Percentiles rank a stretch among this genome's conserved stretches.
Evolutionary conservation across 441 rosid species (phyloP).

Genomic region (Lepidium campestre): DNA sequence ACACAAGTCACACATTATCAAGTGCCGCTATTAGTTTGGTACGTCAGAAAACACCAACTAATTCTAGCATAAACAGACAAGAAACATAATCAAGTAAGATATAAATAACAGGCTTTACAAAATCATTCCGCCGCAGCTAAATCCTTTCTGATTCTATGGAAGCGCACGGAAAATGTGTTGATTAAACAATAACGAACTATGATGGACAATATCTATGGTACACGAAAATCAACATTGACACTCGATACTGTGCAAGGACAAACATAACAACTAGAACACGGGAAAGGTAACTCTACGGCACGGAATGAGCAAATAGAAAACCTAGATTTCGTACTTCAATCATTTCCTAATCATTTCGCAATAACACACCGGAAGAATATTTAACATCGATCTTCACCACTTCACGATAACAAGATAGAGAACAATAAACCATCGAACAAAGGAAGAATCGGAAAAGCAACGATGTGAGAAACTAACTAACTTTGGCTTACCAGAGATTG

Average conservation of each 20-base stretch:
- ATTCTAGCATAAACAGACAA: neutral
- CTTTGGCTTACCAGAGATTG: conserved; percentile 25
- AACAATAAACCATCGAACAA: conserved; percentile 12
- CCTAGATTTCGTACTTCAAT: conserved; percentile 23
- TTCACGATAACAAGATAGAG: conserved; percentile 5
- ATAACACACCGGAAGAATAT: neutral
- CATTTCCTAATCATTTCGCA: neutral
- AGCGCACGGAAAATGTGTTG: neutral
- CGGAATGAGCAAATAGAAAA: conserved; percentile 14
- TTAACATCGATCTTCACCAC: conserved; percentile 7
- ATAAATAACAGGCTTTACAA: neutral
- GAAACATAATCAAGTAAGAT: neutral
- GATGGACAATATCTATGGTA: neutral
- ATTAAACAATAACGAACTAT: neutral
- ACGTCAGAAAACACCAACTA: neutral
- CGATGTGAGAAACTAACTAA: conserved; percentile 1
- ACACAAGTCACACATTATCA: conserved; percentile 6
- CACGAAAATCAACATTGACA: neutral
- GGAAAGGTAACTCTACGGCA: neutral
- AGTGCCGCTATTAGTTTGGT: neutral
- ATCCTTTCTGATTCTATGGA: neutral
- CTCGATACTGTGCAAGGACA: neutral
- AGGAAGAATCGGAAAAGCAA: neutral
- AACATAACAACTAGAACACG: conserved; percentile 4
- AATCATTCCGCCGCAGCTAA: neutral